Evolutionary conservation across 345 rosid species (phyloP), one percentile per base, ranked within the genome.

Genomic region (Eutrema japonicum): DNA sequence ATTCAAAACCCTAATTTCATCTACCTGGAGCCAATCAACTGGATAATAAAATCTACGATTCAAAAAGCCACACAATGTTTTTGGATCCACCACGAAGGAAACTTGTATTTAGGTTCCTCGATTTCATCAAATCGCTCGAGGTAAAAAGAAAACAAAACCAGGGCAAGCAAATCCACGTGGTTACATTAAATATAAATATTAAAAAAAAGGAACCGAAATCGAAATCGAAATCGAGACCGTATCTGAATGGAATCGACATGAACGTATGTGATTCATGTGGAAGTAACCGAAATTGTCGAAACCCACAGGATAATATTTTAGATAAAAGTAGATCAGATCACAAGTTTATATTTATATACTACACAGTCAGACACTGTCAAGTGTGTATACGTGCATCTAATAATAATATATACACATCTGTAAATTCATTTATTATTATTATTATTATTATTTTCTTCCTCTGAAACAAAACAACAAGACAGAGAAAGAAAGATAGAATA

Each of bases 131-230:
- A 36, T 45, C 36, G 68, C 58, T 56, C 37, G 68, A 70, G 80
- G 38, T 27, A 11, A 13, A 57, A 57, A 14, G 0, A 14, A 38
- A 41, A 56, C 50, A 77, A 71, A 71, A 55, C 48, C 63, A 51
- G 41, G 66, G 64, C 76, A 77, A 77, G 73, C 72, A 66, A 68
- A 80, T 82, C 83, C 86, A 82, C 73, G 81, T 77, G 82, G 45
- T 75, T 57, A 57, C 79, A 75, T 6, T 71, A 37, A 47, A 56
- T 35, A 73, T 13, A 27, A 45, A 47, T 46, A 32, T 16, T 13
- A 61, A n/a, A 47, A 61, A 16, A 10, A 6, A 16, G 30, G 11
- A 70, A 59, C 13, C 9, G 50, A 73, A 33, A 69, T 18, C 22
- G 50, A 73, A 33, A 69, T 18, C 22, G 22, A 18, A 18, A 18